Base-by-base conservation (phyloP, 2,329 filamentous ascomycete genomes). In the Fusarium sambucinum region DNA sequence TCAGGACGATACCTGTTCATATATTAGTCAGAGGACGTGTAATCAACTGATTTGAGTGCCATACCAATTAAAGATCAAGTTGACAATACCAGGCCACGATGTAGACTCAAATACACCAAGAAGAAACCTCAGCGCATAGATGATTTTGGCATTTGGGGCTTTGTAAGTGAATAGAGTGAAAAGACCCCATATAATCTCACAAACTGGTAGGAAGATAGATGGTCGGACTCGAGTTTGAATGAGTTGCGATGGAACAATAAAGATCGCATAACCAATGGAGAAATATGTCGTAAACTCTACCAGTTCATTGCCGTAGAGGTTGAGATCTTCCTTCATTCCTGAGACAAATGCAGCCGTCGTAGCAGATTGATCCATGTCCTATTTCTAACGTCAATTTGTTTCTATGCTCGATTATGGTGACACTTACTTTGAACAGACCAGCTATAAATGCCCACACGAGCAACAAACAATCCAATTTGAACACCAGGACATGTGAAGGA, bases 381-480 rank as follows among this genome's bases (percentile, higher is more conserved):
- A 21, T 2, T 8, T 7, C 1, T 7, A 9, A 3, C 19, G 14
- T 45, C 13, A 45, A 6, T 30, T 10, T 14, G 2, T 27, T 17
- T 8, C 3, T 17, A 6, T 14, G 6, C 3, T 13, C 19, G 11
- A 25, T 25, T 25, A 7, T 25, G 23, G 23, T 25, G 23, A 25
- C 7, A 7, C 4, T 25, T 25, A 25, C 23, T 50, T 68, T 65
- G 35, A 61, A 52, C 13, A 50, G 14, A 3, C 71, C 71, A 0
- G 71, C 71, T 11, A 73, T 55, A 10, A 64, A 37, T 0, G 74
- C 75, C 71, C 76, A 77, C 0, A 74, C 60, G 47, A 74, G 61
- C 2, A 77, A 61, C 0, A 77, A 41, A 14, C 69, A 29, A 41
- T 77, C 76, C 4, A 77, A 64, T 48, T 77, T 77, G 11, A 77